These are phyloP conservation scores for Xylaria sp. DNA, from an alignment of 2,329 filamentous ascomycete genomes.

Conservation along the genomic window DNA sequence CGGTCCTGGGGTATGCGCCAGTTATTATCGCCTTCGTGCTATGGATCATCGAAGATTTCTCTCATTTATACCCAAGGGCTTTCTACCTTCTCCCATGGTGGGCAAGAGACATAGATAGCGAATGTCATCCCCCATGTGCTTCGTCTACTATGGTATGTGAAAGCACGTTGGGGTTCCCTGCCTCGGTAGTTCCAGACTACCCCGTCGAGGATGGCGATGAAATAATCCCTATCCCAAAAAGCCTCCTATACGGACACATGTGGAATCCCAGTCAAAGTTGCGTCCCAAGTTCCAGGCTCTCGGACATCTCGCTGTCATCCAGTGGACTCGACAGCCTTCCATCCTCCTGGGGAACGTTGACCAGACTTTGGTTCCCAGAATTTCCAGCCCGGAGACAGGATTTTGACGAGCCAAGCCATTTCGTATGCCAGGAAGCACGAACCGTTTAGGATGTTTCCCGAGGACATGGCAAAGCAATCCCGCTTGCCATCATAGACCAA, in stretches of 20 bases:
- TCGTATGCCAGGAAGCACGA: constrained; percentile 15
- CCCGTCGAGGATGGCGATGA: constrained; percentile 14
- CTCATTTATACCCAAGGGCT: constrained; percentile 4
- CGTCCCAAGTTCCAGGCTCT: constrained; percentile 40
- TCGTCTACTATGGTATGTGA: neutral
- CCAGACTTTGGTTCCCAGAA: constrained; percentile 33
- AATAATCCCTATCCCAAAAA: constrained; percentile 12
- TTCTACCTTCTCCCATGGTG: constrained; percentile 12
- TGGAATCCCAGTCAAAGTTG: constrained; percentile 26
- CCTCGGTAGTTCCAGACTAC: constrained; percentile 12
- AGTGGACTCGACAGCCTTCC: constrained; percentile 38
- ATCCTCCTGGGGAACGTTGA: constrained; percentile 40
- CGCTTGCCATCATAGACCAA: constrained; percentile 17
- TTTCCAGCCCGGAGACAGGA: constrained; percentile 17
- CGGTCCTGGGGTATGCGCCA: constrained; percentile 22
- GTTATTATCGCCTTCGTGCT: constrained; percentile 25
- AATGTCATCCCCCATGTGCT: neutral
- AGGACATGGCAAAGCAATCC: constrained; percentile 13
- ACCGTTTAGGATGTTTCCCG: constrained; percentile 23
- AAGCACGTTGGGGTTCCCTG: constrained; percentile 11
- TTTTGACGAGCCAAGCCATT: constrained; percentile 10
- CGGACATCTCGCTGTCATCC: constrained; percentile 43
- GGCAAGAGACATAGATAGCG: constrained; percentile 5
- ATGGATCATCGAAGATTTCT: constrained; percentile 33
- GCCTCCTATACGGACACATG: constrained; percentile 25